These are phyloP conservation scores for Kwoniella bestiolae DNA, from an alignment of 768 basidiomycete species.

Conservation along the genomic window DNA sequence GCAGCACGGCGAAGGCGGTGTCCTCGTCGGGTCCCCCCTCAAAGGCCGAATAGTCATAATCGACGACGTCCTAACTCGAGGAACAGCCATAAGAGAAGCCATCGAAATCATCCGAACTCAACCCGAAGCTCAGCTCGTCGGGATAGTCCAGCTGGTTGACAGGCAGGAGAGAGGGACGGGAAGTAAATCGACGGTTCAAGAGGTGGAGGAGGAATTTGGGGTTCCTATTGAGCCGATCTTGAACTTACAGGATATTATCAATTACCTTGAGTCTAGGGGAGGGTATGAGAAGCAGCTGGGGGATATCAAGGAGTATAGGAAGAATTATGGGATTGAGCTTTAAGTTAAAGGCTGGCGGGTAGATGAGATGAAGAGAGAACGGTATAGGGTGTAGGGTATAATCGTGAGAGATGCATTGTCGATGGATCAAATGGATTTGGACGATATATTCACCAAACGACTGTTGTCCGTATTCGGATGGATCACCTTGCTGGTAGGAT, in stretches of 20 bases:
- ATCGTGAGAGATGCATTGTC: no score
- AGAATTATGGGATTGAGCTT: constrained; percentile 65
- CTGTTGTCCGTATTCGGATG: no score
- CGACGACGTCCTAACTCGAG: constrained; percentile 90
- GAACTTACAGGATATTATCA: constrained; percentile 81
- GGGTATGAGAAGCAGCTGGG: constrained; percentile 66
- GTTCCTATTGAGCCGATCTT: constrained; percentile 79
- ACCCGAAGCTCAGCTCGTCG: constrained; percentile 74
- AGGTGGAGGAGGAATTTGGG: constrained; percentile 73
- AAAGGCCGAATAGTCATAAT: constrained; percentile 80
- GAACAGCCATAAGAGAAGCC: constrained; percentile 76
- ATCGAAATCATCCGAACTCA: constrained; percentile 71
- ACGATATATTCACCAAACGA: no score
- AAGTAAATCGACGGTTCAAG: constrained; percentile 73
- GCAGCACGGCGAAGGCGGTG: constrained; percentile 88
- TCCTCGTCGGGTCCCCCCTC: constrained; percentile 83
- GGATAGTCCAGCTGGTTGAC: constrained; percentile 84
- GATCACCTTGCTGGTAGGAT: no score
- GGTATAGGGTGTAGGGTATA: no score
- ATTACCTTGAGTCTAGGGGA: constrained; percentile 75
- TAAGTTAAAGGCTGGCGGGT: no score
- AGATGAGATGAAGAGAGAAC: no score
- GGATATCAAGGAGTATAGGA: constrained; percentile 77
- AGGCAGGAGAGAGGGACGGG: constrained; percentile 77
- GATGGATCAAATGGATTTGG: no score